Evolutionary conservation across 441 rosid genomes (phyloP), one percentile per base, ranked within the genome.

Genomic region (Populus hybrid): DNA sequence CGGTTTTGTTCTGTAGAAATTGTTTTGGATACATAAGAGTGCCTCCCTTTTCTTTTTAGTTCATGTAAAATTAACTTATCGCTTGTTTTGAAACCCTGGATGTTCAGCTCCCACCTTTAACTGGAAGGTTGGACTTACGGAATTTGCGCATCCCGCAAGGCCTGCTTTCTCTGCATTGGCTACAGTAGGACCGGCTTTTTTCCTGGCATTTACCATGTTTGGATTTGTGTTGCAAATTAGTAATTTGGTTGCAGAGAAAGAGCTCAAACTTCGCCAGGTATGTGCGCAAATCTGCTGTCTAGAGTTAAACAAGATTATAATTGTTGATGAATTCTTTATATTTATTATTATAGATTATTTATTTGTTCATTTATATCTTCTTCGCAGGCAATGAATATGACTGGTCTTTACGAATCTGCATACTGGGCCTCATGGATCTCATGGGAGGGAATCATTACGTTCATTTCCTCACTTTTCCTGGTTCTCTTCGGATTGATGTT

Each of bases 221-320:
- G 89, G 94, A 80, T 94, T 96, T 74, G 98, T 92, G 71, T 81
- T 94, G 61, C 97, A 96, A 78, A 87, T 94, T 7, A 85, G 95
- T 82, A 85, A 91, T 70, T 77, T 96, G 79, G 85, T 90, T 10
- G 75, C 87, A 7, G 99, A 94, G 91, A 96, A 91, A 80, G 99
- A 96, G 90, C 93, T 96, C 50, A 94, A 91, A 86, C 99, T 96
- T 82, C 98, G 99, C 3, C 97, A 93, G 98, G 98, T 93, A 35
- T 69, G 70, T 61, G 74, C 64, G 67, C 4, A 30, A 30, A 71
- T 59, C 34, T 57, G 50, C 61, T 63, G 18, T 61, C 36, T 53
- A 36, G 64, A 66, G 74, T 79, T 61, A 5, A 24, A 75, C 28
- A 4, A 69, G 57, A 76, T n/a, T 70, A 74, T 74, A 63, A 69